These are phyloP conservation scores for Rhinocladiella mackenziei DNA, from an alignment of 2,329 filamentous ascomycete genomes.

Conservation along the genomic window DNA sequence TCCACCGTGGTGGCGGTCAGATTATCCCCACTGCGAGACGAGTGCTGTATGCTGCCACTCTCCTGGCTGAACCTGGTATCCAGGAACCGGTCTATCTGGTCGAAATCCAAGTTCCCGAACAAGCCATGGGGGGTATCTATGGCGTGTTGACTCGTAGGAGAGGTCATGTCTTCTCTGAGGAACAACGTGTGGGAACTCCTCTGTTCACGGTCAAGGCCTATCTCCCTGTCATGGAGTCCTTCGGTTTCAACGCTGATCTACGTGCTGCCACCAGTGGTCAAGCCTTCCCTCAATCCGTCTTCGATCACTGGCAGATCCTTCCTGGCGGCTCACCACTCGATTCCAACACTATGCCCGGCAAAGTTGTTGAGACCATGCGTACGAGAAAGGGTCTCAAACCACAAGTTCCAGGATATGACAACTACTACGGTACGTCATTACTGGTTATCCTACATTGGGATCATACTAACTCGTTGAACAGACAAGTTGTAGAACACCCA, in stretches of 20 bases:
- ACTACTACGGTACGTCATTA: constrained; percentile 64
- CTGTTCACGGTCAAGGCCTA: constrained; percentile 99
- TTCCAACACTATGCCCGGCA: constrained; percentile 72
- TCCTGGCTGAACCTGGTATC: constrained; percentile 86
- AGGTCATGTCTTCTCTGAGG: constrained; percentile 98
- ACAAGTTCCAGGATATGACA: constrained; percentile 85
- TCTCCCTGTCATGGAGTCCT: constrained; percentile 93
- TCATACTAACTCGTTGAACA: constrained; percentile 49
- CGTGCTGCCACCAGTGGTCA: constrained; percentile 90
- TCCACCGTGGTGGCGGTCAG: constrained; percentile 99
- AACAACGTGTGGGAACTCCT: constrained; percentile 96
- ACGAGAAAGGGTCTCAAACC: constrained; percentile 99
- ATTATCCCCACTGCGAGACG: constrained; percentile 96
- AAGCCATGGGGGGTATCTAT: constrained; percentile 99
- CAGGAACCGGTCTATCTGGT: constrained; percentile 98
- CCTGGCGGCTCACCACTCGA: constrained; percentile 92
- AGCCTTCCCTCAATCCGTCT: constrained; percentile 98
- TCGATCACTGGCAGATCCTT: constrained; percentile 97
- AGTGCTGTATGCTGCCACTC: constrained; percentile 89
- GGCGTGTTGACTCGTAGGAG: constrained; percentile 94
- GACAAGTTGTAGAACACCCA: constrained; percentile 79
- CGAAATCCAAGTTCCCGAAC: constrained; percentile 98
- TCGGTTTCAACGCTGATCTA: constrained; percentile 98
- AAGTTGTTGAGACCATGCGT: constrained; percentile 82
- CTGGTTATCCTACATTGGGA: constrained; percentile 1